phyloP scores from a whole-genome alignment of 2,329 filamentous ascomycete genomes.

The Rugonectria rugulosa region DNA sequence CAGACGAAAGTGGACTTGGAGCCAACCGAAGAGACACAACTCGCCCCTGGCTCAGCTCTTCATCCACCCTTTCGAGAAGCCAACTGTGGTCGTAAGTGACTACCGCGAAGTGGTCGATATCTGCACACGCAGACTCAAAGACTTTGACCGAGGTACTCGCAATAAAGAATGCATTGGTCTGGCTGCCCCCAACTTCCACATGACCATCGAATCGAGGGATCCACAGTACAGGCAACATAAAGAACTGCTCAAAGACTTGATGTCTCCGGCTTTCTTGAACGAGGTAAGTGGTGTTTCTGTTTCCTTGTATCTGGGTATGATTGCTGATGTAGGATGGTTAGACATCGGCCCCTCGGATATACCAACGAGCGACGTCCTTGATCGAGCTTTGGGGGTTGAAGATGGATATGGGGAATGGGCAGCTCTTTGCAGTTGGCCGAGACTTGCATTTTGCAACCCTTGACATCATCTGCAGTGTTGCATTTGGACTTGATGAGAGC shows the following conservation, averaged over 20 bases:
- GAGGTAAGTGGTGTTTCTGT: constrained; percentile 29
- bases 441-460: constrained; percentile 45
- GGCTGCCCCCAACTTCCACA: constrained; percentile 41
- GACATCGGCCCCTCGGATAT: constrained; percentile 46
- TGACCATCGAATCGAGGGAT: constrained; percentile 43
- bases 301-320: too few relatives aligned
- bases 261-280: constrained; percentile 47
- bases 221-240: constrained; percentile 43
- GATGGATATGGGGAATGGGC: constrained; percentile 32
- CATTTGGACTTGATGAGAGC: constrained; percentile 42
- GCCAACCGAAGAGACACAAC: constrained; percentile 35
- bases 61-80: constrained; percentile 41
- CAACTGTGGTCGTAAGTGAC: constrained; percentile 44
- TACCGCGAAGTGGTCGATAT: constrained; percentile 45
- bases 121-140: constrained; percentile 39
- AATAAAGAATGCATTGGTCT: constrained; percentile 37
- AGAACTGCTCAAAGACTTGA: constrained; percentile 46
- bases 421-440: constrained; percentile 42
- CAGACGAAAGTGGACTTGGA: constrained; percentile 38
- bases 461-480: constrained; percentile 46
- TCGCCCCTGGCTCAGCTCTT: constrained; percentile 46
- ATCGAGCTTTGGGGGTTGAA: constrained; percentile 47
- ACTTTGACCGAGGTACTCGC: constrained; percentile 43
- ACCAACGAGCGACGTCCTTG: constrained; percentile 41
- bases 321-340: too few relatives aligned